Base-by-base conservation (phyloP, 176 grass and related monocot genomes). In the Carex pumila region DNA sequence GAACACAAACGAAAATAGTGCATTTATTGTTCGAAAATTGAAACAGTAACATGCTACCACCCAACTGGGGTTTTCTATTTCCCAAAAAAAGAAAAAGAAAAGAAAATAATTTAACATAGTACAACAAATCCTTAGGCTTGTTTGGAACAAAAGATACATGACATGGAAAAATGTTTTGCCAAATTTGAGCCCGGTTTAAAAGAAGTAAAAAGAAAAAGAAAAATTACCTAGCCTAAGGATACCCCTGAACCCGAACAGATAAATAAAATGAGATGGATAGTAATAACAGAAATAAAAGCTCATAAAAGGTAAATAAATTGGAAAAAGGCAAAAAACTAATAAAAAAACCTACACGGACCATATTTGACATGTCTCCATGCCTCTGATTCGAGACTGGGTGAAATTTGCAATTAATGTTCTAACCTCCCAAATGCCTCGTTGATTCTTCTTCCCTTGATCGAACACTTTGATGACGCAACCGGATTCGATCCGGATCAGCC, bases 21-120 rank as follows among this genome's bases (percentile, higher is more conserved):
- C 57, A 92, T 92, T 92, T 85, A 87, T 85, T 94, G 69, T 47
- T 83, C 82, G 81, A 34, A 70, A 81, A 83, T 79, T 71, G 81
- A 91, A 65, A 66, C 37, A 68, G 60, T 34, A 83, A 83, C 49
- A 87, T 66, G 81, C 62, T 68, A 69, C 21, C 61, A 83, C 36
- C 81, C 54, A 83, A 64, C 64, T 68, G 64, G 37, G 31, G 36
- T 30, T 50, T 74, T 74, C 41, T 80, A 29, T 52, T 53, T 25
- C 54, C 2, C 43, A 73, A 73, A 25, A 75, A 55, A 61, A 50
- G 19, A 74, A 41, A 82, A 65, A 34, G 47, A 50, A 61, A 77
- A 34, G 47, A 50, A 61, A 77, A 54, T 50, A 78, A 57, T 78
- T 57, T 78, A 78, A 68, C 22, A 47, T 83, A 69, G 62, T 83